Evolutionary conservation across 331 rosid genomes (phyloP), one percentile per base, ranked within the genome.

Genomic region (Acacia pycnantha): DNA sequence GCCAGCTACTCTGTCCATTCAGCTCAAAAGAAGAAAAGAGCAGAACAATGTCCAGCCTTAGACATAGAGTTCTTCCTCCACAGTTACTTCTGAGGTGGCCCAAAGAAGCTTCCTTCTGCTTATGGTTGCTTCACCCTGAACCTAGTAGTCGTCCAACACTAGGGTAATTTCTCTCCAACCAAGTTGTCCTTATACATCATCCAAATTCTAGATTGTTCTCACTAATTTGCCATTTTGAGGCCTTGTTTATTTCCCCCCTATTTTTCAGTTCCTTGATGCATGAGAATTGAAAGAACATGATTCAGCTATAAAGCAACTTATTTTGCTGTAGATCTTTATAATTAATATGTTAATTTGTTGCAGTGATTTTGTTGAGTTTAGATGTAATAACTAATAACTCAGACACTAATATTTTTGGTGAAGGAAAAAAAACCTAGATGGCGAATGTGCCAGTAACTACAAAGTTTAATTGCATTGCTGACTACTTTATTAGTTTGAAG

Each of bases 41-140:
- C 74, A 84, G 86, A 76, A 92, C 93, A 33, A 95, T 95, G 98
- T 93, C 96, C 69, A 90, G 92, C 87, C 88, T 95, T 75, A 90
- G 94, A 79, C 97, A 95, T 78, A 88, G 99, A 85, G 97, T 95
- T 83, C 97, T 95, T 87, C 98, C 99, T 85, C 96, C 99, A 27
- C 99, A 90, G 27, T 78, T 95, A 81, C 94, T 93, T 83, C 89
- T 85, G 79, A 93, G 91, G 85, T 93, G 99, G 97, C 97, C 98
- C 22, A 95, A 92, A 87, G 97, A 92, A 90, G 99, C 99, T 85
- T 89, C 97, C 2, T 93, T 92, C 90, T 93, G 99, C 86, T 87
- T 92, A 81, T 89, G 90, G 98, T 86, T 95, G 79, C 91, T 95
- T 51, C 99, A 95, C 78, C 99, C 99, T 1, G 97, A 95, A 66